Base-by-base conservation (phyloP, 106 monocot genomes). In the Allium cepa region DNA sequence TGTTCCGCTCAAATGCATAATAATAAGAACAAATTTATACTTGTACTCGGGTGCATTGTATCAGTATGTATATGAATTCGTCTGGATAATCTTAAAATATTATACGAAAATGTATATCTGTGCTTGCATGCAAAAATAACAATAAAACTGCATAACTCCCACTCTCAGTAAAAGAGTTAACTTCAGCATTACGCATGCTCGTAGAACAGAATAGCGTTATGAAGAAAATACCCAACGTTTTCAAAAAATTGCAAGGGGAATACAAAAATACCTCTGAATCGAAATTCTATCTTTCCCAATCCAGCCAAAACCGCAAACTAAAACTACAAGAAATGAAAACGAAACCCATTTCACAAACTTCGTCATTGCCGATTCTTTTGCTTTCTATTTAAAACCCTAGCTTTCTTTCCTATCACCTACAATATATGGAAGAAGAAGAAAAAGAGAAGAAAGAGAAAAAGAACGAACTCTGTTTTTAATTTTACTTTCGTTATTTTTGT, bases 281-380 rank as follows among this genome's bases (percentile, higher is more conserved):
- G 50, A 51, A 3, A 53, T 58, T 18, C 49, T 18, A 15, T 64
- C 55, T 46, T 14, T 26, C 16, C 80, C 72, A 16, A 76, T 49
- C 71, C 45, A 72, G 47, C 70, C 82, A 36, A 78, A 49, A 50
- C 51, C 66, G 49, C 65, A 47, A 13, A 51, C 51, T 15, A 67
- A 27, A 46, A 67, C 12, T 49, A 11, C 66, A 26, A 52, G 26
- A 50, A 53, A 16, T 27, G 7, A 18, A 18, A 53, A 12, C 66
- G 66, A 67, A 52, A 52, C 53, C 66, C 66, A 67, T 49, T 18
- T 67, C 66, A 28, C 26, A 22, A 52, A 11, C 51, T 53, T 67
- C 26, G 51, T 52, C 66, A 67, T 67, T 27, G 66, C 66, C 65
- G 46, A 26, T 7, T 3, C 26, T 36, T 11, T 57, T 18, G 12